These are phyloP conservation scores for Phytophthora quininea DNA, from an alignment of 352 stramenopile species.

Conservation along the genomic window DNA sequence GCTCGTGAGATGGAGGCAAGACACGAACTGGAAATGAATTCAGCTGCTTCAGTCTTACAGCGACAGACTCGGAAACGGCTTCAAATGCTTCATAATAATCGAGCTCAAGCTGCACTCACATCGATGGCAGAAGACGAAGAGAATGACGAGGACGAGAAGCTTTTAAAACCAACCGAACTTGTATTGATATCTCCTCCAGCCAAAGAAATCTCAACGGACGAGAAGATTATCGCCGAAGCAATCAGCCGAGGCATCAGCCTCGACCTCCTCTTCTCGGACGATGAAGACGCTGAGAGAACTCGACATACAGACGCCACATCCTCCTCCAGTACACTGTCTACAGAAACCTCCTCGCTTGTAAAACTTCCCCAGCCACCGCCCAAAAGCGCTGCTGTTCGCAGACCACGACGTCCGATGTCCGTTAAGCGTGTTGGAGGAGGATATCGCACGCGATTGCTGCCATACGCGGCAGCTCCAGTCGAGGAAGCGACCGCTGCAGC, in stretches of 20 bases:
- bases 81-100: conserved; percentile 24
- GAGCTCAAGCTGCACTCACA: conserved; percentile 16
- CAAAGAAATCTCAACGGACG: too few relatives aligned
- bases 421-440: conserved; percentile 66
- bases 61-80: conserved; percentile 45
- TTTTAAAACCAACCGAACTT: too few relatives aligned
- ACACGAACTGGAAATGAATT: conserved; percentile 40
- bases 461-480: conserved; percentile 10
- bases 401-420: conserved; percentile 28
- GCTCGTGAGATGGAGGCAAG: conserved; percentile 29
- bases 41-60: conserved; percentile 52
- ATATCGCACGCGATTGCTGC: conserved; percentile 46
- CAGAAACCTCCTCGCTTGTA: conserved; percentile 1
- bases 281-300: conserved; percentile 27
- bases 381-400: conserved; percentile 1
- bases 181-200: too few relatives aligned
- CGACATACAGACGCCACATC: conserved; percentile 17
- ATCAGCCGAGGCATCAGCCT: conserved; percentile 16
- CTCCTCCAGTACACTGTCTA: conserved; percentile 7
- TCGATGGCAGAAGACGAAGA: conserved; percentile 26
- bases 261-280: conserved; percentile 64
- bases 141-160: conserved; percentile 2
- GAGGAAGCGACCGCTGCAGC: neutral
- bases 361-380: conserved; percentile 26
- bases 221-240: too few relatives aligned